phyloP scores from a whole-genome alignment of 2,329 filamentous ascomycete genomes.

The Fusarium sororula region DNA sequence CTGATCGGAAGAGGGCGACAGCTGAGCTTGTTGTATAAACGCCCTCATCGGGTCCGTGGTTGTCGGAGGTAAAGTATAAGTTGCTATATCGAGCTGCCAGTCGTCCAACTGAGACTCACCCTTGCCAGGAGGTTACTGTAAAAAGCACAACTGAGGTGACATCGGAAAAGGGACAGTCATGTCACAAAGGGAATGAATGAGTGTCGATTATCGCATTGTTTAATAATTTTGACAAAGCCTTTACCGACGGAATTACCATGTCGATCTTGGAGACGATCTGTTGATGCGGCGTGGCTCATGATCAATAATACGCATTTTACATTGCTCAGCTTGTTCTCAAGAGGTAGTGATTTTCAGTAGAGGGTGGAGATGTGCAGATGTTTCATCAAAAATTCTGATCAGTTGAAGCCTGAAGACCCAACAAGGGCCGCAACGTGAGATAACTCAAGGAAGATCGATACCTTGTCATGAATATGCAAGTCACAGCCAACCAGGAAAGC shows the following conservation, averaged over 20 bases:
- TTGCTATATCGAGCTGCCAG: constrained; percentile 39
- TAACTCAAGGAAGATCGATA: background rate
- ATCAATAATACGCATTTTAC: constrained; percentile 4
- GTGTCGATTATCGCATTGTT: constrained; percentile 11
- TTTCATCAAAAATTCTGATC: constrained; percentile 20
- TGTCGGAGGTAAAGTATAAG: constrained; percentile 21
- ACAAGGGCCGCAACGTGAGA: background rate
- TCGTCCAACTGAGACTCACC: constrained; percentile 19
- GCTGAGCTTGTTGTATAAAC: constrained; percentile 24
- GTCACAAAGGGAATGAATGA: background rate
- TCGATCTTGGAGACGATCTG: constrained; percentile 21
- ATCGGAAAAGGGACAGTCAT: constrained; percentile 2
- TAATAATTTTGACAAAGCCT: constrained; percentile 21
- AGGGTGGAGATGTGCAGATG: background rate
- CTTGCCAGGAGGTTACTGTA: constrained; percentile 3
- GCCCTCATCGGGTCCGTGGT: constrained; percentile 6
- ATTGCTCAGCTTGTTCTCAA: constrained; percentile 12
- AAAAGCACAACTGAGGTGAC: constrained; percentile 11
- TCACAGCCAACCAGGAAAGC: constrained; percentile 9
- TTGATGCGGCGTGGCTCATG: constrained; percentile 9
- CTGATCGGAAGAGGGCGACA: constrained; percentile 8
- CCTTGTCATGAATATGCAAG: background rate
- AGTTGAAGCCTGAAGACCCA: background rate
- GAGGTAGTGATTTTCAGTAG: constrained; percentile 4
- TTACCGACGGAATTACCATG: constrained; percentile 16